Evolutionary conservation across 148 eudicot genomes (phyloP).

Genomic region (Fagopyrum tataricum): DNA sequence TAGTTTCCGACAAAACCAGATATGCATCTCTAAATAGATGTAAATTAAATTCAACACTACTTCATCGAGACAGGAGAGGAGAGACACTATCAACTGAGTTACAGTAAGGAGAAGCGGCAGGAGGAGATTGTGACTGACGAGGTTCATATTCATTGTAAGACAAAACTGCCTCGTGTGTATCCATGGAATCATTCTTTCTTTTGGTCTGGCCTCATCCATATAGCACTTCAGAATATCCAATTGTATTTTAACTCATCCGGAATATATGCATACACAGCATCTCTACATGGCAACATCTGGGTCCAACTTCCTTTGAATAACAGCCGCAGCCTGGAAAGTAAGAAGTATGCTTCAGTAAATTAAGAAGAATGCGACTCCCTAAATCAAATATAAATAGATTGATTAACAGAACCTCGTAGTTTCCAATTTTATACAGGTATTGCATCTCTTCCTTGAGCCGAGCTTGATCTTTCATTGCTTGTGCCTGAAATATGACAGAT

Average conservation of each 20-base stretch:
- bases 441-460: conserved; percentile 87
- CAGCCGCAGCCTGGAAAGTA: conserved; percentile 68
- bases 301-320: conserved; percentile 82
- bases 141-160: neutral
- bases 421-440: conserved; percentile 73
- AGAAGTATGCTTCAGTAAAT: neutral
- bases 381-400: neutral
- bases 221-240: neutral
- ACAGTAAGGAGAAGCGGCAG: neutral
- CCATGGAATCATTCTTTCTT: neutral
- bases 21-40: neutral
- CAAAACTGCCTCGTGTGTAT: neutral
- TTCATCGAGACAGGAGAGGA: too few relatives aligned
- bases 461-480: conserved; percentile 95
- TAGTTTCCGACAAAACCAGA: neutral
- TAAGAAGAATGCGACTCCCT: neutral
- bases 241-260: neutral
- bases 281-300: conserved; percentile 65
- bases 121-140: too few relatives aligned
- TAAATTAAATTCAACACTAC: neutral
- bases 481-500: conserved; percentile 44
- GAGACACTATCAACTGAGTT: too few relatives aligned
- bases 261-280: neutral
- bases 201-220: neutral
- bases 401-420: conserved; percentile 48